A percentile compares a stretch with the other conserved stretches of the same genome.
Evolutionary conservation across 139 green algal species (phyloP).

Genomic region (Ostreobium quekettii): DNA sequence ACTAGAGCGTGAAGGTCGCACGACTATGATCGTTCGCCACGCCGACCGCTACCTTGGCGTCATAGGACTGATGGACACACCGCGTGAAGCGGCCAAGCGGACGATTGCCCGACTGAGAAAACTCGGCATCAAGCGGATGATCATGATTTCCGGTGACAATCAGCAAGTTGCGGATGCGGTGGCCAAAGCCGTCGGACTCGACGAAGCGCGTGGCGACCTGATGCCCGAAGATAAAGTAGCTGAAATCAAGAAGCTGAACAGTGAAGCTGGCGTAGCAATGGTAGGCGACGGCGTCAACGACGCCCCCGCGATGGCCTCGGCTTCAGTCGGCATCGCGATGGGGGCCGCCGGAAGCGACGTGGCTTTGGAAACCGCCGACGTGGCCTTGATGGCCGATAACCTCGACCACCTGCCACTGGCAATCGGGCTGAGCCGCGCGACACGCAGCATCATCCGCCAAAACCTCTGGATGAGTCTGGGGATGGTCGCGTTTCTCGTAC

Average conservation of each 20-base stretch:
- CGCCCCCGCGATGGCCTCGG: slow-evolving; percentile 58
- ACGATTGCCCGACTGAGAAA: too few species aligned
- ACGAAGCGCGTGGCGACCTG: not conserved
- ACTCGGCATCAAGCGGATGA: too few species aligned
- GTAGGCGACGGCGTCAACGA: slow-evolving; percentile 88
- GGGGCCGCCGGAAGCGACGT: slow-evolving; percentile 35
- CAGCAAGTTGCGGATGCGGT: too few species aligned
- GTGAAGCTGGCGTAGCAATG: too few species aligned
- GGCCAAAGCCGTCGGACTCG: not conserved
- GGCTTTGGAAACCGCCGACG: slow-evolving; percentile 59
- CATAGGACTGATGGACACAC: too few species aligned
- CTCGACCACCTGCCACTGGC: slow-evolving; percentile 35
- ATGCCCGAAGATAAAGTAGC: slow-evolving; percentile 9
- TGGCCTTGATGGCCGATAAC: slow-evolving; percentile 65
- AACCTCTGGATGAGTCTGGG: slow-evolving; percentile 45
- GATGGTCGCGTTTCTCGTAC: slow-evolving; percentile 29
- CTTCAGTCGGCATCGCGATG: slow-evolving; percentile 60
- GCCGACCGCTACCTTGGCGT: too few species aligned
- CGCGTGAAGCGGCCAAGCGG: too few species aligned
- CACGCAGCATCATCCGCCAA: slow-evolving; percentile 31
- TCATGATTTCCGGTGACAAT: slow-evolving; percentile 24
- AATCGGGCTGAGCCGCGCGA: slow-evolving; percentile 31
- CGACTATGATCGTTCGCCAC: too few species aligned
- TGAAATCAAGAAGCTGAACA: too few species aligned
- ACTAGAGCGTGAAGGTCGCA: too few species aligned